Percentiles rank a stretch among this genome's conserved stretches.
Conservation (phyloP, 176 grass and related monocot species). For the Eremochloa ophiuroides region DNA sequence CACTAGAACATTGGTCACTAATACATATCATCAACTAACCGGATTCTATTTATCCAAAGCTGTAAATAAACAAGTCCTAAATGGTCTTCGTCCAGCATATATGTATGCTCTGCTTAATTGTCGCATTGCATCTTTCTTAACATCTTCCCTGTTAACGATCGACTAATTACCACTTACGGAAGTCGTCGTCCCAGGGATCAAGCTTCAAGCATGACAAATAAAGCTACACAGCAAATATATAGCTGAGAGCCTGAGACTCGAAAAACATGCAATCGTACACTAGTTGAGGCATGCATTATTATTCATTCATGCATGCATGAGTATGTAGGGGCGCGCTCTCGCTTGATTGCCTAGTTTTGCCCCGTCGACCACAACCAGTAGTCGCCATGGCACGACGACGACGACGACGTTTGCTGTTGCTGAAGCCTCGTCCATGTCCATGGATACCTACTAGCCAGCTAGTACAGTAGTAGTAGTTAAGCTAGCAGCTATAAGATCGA, state of each 20-base stretch:
- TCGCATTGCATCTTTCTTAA: neutral
- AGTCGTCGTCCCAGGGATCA: neutral
- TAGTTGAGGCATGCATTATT: neutral
- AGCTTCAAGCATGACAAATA: neutral
- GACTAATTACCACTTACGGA: neutral
- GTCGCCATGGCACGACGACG: neutral
- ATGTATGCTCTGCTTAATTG: neutral
- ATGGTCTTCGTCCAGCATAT: neutral
- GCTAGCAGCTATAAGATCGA: too few species aligned
- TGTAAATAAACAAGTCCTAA: neutral
- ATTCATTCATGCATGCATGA: neutral
- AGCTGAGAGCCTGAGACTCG: neutral
- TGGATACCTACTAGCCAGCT: too few species aligned
- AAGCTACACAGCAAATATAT: neutral
- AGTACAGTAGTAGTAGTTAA: neutral
- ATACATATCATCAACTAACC: neutral
- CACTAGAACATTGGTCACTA: neutral
- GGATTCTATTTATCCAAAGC: neutral
- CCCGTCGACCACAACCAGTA: neutral
- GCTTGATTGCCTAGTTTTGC: neutral
- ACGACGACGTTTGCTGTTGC: neutral
- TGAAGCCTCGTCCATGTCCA: neutral
- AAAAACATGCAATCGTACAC: neutral
- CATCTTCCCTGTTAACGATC: neutral
- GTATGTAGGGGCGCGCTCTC: neutral